Percentiles rank a stretch among this genome's conserved stretches.
Conservation (phyloP, 345 rosid genomes). For the Syzygium grande region DNA sequence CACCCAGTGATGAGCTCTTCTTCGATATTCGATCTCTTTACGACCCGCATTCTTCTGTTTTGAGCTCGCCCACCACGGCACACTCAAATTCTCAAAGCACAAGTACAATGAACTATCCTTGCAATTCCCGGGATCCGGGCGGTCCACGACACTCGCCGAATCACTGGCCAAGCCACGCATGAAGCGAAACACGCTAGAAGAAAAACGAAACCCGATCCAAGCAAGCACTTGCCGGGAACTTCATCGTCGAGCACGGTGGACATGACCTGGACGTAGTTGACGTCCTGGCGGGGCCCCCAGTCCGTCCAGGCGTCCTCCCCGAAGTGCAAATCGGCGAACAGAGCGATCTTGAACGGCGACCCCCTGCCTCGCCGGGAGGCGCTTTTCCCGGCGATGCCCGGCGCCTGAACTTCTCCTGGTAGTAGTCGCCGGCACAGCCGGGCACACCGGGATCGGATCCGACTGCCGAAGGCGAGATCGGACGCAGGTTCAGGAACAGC, state of each 20-base stretch:
- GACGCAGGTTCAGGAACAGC: neutral
- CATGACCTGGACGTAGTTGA: conserved; percentile 49
- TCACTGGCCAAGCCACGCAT: neutral
- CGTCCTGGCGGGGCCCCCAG: conserved; percentile 71
- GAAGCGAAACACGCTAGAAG: neutral
- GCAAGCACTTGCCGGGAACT: conserved; percentile 35
- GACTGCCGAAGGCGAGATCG: neutral
- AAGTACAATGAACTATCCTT: neutral
- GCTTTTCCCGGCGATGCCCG: conserved; percentile 3
- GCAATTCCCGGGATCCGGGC: neutral
- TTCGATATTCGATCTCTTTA: neutral
- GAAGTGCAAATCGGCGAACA: conserved; percentile 80
- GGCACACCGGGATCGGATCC: neutral
- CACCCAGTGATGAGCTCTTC: neutral
- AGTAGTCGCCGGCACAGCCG: no score
- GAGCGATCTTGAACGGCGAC: conserved; percentile 40
- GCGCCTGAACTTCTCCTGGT: no score
- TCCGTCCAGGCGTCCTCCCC: conserved; percentile 75
- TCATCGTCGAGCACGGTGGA: conserved; percentile 53
- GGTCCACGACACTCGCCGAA: neutral
- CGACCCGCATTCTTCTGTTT: neutral
- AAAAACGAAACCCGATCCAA: neutral
- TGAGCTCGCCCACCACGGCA: neutral
- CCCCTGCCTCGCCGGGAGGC: conserved; percentile 25
- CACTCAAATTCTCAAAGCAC: neutral